These are phyloP conservation scores for Blastobotrys muscicola DNA, from an alignment of 805 yeast genomes.

Conservation along the genomic window DNA sequence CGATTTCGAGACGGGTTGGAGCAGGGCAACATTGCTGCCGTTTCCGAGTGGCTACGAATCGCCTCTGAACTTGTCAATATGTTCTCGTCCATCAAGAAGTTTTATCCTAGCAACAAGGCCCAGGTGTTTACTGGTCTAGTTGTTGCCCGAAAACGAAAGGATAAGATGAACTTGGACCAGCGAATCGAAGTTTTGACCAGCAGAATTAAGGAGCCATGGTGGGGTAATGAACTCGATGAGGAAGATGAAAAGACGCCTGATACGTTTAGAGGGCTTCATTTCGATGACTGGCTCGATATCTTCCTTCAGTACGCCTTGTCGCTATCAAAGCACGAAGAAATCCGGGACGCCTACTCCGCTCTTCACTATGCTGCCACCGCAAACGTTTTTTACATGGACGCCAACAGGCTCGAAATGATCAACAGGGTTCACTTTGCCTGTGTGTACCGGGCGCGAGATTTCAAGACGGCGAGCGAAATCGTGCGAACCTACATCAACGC, in stretches of 20 bases:
- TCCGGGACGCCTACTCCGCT: conserved; percentile 57
- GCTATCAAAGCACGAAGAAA: conserved; percentile 48
- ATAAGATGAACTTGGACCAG: conserved; percentile 60
- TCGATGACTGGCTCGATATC: conserved; percentile 76
- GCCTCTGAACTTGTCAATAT: conserved; percentile 79
- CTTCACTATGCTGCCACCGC: conserved; percentile 68
- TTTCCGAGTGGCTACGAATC: conserved; percentile 70
- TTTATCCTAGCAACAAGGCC: conserved; percentile 69
- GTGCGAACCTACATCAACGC: conserved; percentile 55
- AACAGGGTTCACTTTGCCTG: conserved; percentile 62
- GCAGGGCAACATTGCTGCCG: conserved; percentile 48
- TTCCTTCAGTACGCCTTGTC: conserved; percentile 72
- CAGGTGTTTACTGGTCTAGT: conserved; percentile 58
- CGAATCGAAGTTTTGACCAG: conserved; percentile 20
- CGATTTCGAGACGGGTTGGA: conserved; percentile 42
- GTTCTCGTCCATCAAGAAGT: conserved; percentile 65
- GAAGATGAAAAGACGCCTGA: conserved; percentile 27
- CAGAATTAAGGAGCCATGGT: conserved; percentile 12
- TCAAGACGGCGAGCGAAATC: conserved; percentile 42
- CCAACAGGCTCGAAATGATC: conserved; percentile 48
- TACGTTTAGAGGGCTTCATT: conserved; percentile 64
- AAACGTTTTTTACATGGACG: conserved; percentile 65
- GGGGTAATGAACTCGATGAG: conserved; percentile 26
- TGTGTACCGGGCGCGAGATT: conserved; percentile 41
- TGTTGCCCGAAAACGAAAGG: conserved; percentile 41